Evolutionary conservation across 805 yeast species (phyloP).

Genomic region (Dipodascus geniculatus): DNA sequence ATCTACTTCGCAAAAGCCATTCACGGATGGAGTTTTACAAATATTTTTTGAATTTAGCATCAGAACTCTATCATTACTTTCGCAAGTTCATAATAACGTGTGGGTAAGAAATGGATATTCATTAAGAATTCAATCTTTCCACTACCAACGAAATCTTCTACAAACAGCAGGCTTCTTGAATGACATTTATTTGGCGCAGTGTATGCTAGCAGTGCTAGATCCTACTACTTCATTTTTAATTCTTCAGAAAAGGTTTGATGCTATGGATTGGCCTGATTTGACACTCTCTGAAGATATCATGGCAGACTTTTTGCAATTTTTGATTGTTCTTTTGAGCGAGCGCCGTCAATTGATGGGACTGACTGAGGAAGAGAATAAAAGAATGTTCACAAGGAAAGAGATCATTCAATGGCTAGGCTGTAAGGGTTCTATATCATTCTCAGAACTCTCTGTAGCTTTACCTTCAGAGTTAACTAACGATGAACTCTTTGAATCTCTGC

Average conservation of each 20-base stretch:
- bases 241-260: conserved; percentile 57
- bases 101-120: conserved; percentile 94
- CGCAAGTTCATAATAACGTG: conserved; percentile 78
- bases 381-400: conserved; percentile 47
- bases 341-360: conserved; percentile 44
- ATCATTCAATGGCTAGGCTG: conserved; percentile 74
- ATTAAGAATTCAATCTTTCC: conserved; percentile 62
- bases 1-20: neutral
- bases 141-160: conserved; percentile 65
- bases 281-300: conserved; percentile 39
- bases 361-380: conserved; percentile 35
- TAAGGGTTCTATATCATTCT: conserved; percentile 51
- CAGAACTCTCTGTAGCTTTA: conserved; percentile 52
- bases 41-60: conserved; percentile 60
- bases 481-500: conserved; percentile 55
- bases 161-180: conserved; percentile 74
- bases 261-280: conserved; percentile 42
- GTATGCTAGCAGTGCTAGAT: conserved; percentile 40
- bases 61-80: conserved; percentile 59
- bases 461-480: conserved; percentile 71
- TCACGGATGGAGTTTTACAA: conserved; percentile 3
- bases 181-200: conserved; percentile 64
- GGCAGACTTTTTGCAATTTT: conserved; percentile 64
- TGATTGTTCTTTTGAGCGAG: conserved; percentile 60
- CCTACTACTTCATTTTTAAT: conserved; percentile 48